These are phyloP conservation scores for Olyra latifolia DNA, from an alignment of 176 grass and related monocot species.

Conservation along the genomic window DNA sequence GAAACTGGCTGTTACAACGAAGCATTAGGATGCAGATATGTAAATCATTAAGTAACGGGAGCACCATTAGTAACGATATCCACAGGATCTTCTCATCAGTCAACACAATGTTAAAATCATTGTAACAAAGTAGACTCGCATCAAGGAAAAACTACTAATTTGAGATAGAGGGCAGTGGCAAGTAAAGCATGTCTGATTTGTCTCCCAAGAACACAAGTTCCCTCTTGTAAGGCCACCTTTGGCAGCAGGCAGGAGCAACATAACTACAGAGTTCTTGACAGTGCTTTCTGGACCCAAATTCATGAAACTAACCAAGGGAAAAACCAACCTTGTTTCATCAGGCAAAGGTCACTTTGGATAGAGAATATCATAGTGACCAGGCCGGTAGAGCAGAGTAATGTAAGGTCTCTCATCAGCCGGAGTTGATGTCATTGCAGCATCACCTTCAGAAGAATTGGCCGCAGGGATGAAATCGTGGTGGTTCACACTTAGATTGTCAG, in stretches of 20 bases:
- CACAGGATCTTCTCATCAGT: conserved; percentile 21
- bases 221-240: conserved; percentile 56
- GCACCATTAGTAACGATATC: conserved; percentile 10
- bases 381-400: conserved; percentile 85
- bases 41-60: neutral
- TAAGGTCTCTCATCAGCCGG: conserved; percentile 49
- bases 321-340: conserved; percentile 23
- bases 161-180: conserved; percentile 22
- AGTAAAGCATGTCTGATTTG: conserved; percentile 21
- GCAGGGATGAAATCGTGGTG: conserved; percentile 84
- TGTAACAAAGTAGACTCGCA: conserved; percentile 35
- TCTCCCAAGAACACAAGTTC: conserved; percentile 27
- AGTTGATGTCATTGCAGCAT: conserved; percentile 24
- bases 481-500: conserved; percentile 53
- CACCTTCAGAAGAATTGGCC: conserved; percentile 18
- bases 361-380: conserved; percentile 96
- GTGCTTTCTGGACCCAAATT: neutral
- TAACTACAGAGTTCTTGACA: conserved; percentile 36
- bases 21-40: neutral
- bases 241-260: conserved; percentile 52
- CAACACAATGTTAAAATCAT: conserved; percentile 43
- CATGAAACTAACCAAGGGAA: conserved; percentile 17
- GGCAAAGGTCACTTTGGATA: conserved; percentile 67
- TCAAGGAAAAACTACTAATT: conserved; percentile 8
- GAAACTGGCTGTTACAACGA: neutral